Conservation (phyloP, 2,329 filamentous ascomycete genomes). For the Penicillium brasilianum region DNA sequence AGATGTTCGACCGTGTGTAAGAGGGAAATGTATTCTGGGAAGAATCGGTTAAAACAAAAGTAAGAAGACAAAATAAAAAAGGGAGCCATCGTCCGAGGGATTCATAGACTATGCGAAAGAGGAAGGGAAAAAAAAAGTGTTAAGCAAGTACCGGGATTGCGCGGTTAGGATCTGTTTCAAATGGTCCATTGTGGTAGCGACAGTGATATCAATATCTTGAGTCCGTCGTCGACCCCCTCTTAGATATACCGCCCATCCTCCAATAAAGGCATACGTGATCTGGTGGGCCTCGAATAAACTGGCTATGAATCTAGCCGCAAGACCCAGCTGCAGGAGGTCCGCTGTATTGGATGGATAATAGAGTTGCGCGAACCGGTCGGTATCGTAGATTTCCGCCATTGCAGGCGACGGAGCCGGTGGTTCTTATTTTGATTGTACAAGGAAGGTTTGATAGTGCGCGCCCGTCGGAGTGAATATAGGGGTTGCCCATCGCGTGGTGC, state of each 20-base stretch:
- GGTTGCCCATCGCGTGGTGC: slow-evolving; percentile 6
- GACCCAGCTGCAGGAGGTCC: slow-evolving; percentile 27
- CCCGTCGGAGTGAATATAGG: slow-evolving; percentile 10
- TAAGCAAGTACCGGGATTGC: slow-evolving; percentile 24
- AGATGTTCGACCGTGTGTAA: slow-evolving; percentile 25
- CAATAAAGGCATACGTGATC: slow-evolving; percentile 29
- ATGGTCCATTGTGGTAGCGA: slow-evolving; percentile 25
- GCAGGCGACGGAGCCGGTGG: slow-evolving; percentile 6
- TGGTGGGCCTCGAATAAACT: slow-evolving; percentile 24
- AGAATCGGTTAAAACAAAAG: slow-evolving; percentile 10
- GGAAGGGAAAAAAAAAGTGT: slow-evolving; percentile 2
- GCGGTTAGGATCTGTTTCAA: slow-evolving; percentile 25
- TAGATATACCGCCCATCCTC: slow-evolving; percentile 28
- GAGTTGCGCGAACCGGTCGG: slow-evolving; percentile 29
- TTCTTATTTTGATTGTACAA: slow-evolving; percentile 1
- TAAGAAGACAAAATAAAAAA: background rate
- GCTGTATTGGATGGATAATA: slow-evolving; percentile 29
- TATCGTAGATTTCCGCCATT: slow-evolving; percentile 31
- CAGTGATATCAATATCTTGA: slow-evolving; percentile 30
- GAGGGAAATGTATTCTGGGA: slow-evolving; percentile 27
- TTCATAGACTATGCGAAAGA: background rate
- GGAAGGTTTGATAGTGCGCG: slow-evolving; percentile 9
- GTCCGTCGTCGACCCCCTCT: slow-evolving; percentile 26
- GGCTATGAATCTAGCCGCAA: slow-evolving; percentile 27
- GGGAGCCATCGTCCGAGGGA: background rate